Base-by-base conservation (phyloP, 2,329 filamentous ascomycete genomes). In the Calonectria montana region DNA sequence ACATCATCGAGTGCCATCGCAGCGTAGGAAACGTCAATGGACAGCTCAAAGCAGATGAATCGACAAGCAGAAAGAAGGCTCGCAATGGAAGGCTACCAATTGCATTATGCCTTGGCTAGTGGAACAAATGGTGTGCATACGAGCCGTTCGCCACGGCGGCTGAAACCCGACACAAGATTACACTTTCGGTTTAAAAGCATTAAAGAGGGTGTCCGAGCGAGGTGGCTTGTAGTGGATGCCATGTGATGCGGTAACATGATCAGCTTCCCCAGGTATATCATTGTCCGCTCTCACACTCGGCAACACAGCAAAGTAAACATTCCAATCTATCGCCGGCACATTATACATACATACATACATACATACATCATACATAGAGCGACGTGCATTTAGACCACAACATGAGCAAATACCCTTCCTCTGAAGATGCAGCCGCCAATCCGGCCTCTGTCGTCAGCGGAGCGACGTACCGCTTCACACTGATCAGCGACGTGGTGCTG, bases 401-500 rank as follows among this genome's bases (percentile, higher is more conserved):
- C 16, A 78, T 78, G 76, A 73, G 78, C 4, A 68, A 65, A 25
- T 79, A 79, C 62, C 67, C 62, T 23, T 74, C 76, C 15, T 47
- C 70, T 10, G 68, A 53, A 23, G 76, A 78, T 10, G 75, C 77
- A 4, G 27, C 77, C 18, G 75, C 77, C 15, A 61, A 74, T 16
- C 57, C 67, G 16, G 67, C 70, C 29, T 73, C 77, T 3, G 53
- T 73, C 4, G 77, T 79, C 4, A n/a, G 67, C 3, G 77, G 77
- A 1, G 31, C 41, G 1, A 77, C 87, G 59, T 92, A 89, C 80
- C 88, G 91, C 66, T 92, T 92, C 78, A 91, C 88, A 10, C 74
- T 92, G 57, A 83, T 93, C 59, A 87, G 86, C 12, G 87, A 91
- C 63, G 84, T 87, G 2, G 83, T 92, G 2, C 74, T 92, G 31